Evolutionary conservation across 768 basidiomycete genomes (phyloP).

Genomic region (Trametes cingulata): DNA sequence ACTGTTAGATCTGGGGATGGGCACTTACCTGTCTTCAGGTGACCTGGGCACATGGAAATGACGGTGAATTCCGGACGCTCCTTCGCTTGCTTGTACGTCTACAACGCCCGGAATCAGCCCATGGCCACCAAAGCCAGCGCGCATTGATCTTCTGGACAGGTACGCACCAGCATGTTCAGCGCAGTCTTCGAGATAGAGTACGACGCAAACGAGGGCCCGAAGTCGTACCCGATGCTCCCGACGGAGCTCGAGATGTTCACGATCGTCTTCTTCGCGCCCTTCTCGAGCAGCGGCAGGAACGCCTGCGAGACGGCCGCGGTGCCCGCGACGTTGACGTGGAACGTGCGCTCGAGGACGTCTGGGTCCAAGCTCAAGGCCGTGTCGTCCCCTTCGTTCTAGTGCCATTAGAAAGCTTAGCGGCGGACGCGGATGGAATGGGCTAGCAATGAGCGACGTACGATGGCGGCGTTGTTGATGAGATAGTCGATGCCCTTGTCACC

Average conservation of each 20-base stretch:
- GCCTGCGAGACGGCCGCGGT: conserved; percentile 35
- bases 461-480: conserved; percentile 40
- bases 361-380: conserved; percentile 29
- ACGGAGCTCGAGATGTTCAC: conserved; percentile 36
- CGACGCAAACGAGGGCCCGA: conserved; percentile 25
- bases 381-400: conserved; percentile 18
- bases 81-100: conserved; percentile 21
- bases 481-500: conserved; percentile 38
- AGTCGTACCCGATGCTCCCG: conserved; percentile 28
- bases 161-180: conserved; percentile 41
- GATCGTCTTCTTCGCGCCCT: conserved; percentile 33
- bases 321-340: conserved; percentile 37
- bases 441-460: no score
- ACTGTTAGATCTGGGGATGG: no score
- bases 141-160: no score
- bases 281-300: conserved; percentile 35
- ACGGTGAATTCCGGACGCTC: conserved; percentile 7
- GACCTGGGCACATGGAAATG: conserved; percentile 11
- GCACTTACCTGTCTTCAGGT: conserved; percentile 18
- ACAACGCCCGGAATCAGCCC: no score
- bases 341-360: conserved; percentile 23
- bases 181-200: conserved; percentile 40
- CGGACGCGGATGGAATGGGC: no score
- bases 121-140: no score
- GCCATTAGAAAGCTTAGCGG: no score